Evolutionary conservation across 2,329 filamentous ascomycete genomes (phyloP).

Genomic region (Penicillium sp.): DNA sequence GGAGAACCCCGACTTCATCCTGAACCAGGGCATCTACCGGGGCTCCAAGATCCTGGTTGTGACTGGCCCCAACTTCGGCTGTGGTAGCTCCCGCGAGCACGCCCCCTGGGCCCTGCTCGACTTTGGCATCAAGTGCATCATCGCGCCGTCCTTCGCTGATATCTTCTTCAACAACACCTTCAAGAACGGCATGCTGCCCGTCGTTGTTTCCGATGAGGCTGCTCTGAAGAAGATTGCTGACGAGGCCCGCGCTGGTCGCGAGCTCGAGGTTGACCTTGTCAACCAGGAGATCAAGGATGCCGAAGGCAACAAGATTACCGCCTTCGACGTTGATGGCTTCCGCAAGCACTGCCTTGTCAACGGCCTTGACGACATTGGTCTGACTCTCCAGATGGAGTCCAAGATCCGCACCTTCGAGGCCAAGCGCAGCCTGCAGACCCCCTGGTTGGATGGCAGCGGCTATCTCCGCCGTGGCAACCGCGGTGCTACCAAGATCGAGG

Average conservation of each 20-base stretch:
- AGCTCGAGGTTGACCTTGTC: conserved; percentile 87
- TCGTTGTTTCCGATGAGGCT: conserved; percentile 71
- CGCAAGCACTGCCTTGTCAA: conserved; percentile 93
- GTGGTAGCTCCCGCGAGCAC: conserved; percentile 90
- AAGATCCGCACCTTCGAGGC: conserved; percentile 86
- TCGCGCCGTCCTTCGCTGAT: conserved; percentile 84
- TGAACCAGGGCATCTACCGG: conserved; percentile 89
- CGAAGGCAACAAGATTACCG: conserved; percentile 73
- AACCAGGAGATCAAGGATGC: conserved; percentile 82
- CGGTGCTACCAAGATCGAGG: conserved; percentile 65
- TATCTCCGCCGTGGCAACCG: conserved; percentile 70
- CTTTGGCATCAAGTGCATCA: conserved; percentile 93
- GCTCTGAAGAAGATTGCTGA: conserved; percentile 73
- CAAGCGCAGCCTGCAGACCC: conserved; percentile 76
- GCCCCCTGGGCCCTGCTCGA: conserved; percentile 96
- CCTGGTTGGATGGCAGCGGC: conserved; percentile 87
- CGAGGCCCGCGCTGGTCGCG: conserved; percentile 78
- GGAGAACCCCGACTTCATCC: conserved; percentile 80
- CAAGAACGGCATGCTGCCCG: conserved; percentile 98
- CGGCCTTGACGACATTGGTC: conserved; percentile 91
- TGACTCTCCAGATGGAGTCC: conserved; percentile 90
- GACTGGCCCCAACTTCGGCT: conserved; percentile 93
- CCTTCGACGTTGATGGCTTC: conserved; percentile 91
- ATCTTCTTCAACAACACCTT: conserved; percentile 99
- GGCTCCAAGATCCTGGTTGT: conserved; percentile 86